Evolutionary conservation across 176 grass and related monocot genomes (phyloP), one percentile per base, ranked within the genome.

Genomic region (Eragrostis nindensis): DNA sequence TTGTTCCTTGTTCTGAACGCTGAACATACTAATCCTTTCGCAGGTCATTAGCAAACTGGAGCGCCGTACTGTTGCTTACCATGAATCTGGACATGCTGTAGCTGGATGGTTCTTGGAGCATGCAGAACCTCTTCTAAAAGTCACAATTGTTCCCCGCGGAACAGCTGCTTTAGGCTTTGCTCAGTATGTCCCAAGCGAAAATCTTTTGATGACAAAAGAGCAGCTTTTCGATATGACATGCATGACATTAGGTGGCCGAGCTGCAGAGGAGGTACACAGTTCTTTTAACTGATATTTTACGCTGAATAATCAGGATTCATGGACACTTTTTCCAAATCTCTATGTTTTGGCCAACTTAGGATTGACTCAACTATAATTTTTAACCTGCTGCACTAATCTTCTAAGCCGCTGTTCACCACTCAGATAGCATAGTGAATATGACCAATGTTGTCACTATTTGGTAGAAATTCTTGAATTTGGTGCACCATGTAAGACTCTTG

Each of bases 161-260:
- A 95, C 96, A 73, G 96, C 96, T 71, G 96, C 96, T 91, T 83
- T 99, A 84, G 96, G 96, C 11, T 99, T 99, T 55, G 96, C 96
- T 75, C 96, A 99, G 46, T 95, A 99, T 38, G 86, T 99, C 10
- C 92, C 90, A 46, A 99, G 83, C 89, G 96, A 95, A 81, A 95
- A 93, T 81, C 96, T 95, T 82, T 75, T 99, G 65, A 95, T 95
- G 92, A 99, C 96, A 66, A 99, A 99, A 74, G 96, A 99, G 15
- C 96, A 99, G 52, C 96, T 95, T 79, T 91, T 99, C 43, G 96
- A 99, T 74, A 90, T 99, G 96, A 99, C 96, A 72, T 95, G 96
- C 81, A 99, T 99, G 96, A 99, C 96, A 73, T 90, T 99, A 71
- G 96, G 96, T 77, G 96, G 92, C 24, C 88, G 92, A 65, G 96